phyloP scores from a whole-genome alignment of 306 rosid species.

The Gillenia trifoliata region DNA sequence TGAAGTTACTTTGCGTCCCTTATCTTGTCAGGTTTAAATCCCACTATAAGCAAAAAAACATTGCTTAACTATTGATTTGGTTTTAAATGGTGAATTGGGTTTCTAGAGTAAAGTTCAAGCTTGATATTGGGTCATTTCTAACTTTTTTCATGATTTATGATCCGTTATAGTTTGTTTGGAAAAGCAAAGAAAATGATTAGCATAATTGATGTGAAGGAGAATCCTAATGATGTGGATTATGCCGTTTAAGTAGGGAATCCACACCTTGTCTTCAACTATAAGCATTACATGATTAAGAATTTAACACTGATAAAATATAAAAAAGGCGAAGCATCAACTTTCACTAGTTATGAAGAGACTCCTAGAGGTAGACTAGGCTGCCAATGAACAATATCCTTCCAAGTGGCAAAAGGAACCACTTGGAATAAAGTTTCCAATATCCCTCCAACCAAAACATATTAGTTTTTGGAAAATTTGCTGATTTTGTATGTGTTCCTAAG shows the following conservation, averaged over 20 bases:
- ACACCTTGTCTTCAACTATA: constrained; percentile 1
- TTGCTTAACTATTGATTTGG: too few relatives aligned
- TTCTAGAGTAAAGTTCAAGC: neutral
- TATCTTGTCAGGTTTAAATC: too few relatives aligned
- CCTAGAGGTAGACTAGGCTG: neutral
- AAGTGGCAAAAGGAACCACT: neutral
- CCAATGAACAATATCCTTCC: neutral
- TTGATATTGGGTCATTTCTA: neutral
- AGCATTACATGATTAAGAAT: neutral
- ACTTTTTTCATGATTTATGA: neutral
- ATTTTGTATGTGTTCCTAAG: too few relatives aligned
- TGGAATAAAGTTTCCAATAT: constrained; percentile 1
- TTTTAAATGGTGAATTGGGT: too few relatives aligned
- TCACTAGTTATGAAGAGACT: neutral
- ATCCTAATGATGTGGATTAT: constrained; percentile 1
- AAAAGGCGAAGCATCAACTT: neutral
- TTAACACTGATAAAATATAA: neutral
- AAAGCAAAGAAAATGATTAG: constrained; percentile 4
- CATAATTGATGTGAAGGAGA: neutral
- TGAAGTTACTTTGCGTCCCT: too few relatives aligned
- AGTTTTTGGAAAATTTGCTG: neutral
- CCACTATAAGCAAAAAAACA: too few relatives aligned
- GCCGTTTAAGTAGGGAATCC: neutral
- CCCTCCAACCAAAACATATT: neutral
- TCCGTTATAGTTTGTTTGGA: neutral